Percentiles rank a stretch among this genome's conserved stretches.
phyloP scores from a whole-genome alignment of 1,284 basidiomycete genomes.

The Ganoderma lucidum region DNA sequence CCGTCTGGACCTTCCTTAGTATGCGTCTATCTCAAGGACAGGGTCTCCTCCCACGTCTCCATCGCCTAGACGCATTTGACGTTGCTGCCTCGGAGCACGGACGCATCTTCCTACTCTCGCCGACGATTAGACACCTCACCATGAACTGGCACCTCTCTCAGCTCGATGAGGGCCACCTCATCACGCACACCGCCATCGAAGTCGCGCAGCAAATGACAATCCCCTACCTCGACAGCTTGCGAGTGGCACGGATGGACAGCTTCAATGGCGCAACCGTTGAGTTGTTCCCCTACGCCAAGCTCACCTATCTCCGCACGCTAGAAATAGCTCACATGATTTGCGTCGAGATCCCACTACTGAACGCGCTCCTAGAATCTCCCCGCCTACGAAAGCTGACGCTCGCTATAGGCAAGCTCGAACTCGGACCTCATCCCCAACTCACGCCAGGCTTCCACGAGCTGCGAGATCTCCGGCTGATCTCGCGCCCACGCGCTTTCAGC shows the following conservation, averaged over 20 bases:
- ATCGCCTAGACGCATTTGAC: conserved; percentile 6
- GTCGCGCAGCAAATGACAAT: conserved; percentile 11
- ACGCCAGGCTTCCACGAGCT: conserved; percentile 2
- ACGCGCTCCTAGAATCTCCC: neutral
- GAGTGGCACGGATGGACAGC: conserved; percentile 8
- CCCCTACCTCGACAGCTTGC: conserved; percentile 16
- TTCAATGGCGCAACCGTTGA: conserved; percentile 2
- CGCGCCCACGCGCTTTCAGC: neutral
- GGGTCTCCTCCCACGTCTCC: conserved; percentile 9
- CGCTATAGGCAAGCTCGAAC: neutral
- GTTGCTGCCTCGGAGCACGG: neutral
- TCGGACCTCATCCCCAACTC: neutral
- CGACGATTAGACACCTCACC: conserved; percentile 13
- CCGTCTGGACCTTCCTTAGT: neutral
- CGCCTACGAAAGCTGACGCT: conserved; percentile 8
- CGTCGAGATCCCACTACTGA: neutral
- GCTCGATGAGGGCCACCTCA: neutral
- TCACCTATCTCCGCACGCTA: conserved; percentile 2
- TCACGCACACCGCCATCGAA: conserved; percentile 8
- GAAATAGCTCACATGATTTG: conserved; percentile 8
- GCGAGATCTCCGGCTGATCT: conserved; percentile 10
- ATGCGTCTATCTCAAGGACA: neutral
- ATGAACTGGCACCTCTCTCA: neutral
- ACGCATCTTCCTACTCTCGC: conserved; percentile 10
- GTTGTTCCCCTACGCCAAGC: neutral